These are phyloP conservation scores for Amesomyces nigricolor DNA, from an alignment of 2,329 filamentous ascomycete species.

Conservation along the genomic window DNA sequence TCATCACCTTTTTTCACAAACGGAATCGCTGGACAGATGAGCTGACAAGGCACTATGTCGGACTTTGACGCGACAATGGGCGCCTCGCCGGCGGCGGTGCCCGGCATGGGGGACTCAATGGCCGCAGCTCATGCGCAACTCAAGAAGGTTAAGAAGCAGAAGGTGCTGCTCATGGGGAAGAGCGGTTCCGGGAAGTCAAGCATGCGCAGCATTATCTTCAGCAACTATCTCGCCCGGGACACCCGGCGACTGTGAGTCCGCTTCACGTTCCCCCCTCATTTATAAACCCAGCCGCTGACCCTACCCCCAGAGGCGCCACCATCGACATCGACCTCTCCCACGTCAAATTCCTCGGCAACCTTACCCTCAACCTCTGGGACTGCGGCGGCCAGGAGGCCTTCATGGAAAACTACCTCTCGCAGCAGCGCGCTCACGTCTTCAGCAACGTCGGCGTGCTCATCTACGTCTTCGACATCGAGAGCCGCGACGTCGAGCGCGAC, in stretches of 20 bases:
- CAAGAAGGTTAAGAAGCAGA: slow-evolving; percentile 75
- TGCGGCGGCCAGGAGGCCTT: slow-evolving; percentile 98
- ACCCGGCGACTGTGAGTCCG: slow-evolving; percentile 66
- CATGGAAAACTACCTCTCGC: slow-evolving; percentile 95
- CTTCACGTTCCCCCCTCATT: not conserved
- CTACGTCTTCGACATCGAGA: slow-evolving; percentile 99
- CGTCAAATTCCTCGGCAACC: slow-evolving; percentile 96
- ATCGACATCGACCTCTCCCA: slow-evolving; percentile 98
- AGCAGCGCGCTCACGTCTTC: slow-evolving; percentile 94
- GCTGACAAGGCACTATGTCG: slow-evolving; percentile 19
- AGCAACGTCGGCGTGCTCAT: slow-evolving; percentile 94
- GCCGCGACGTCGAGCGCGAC: slow-evolving; percentile 87
- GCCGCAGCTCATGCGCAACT: slow-evolving; percentile 28
- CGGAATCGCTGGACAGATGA: slow-evolving; percentile 7
- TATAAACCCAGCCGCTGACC: not conserved
- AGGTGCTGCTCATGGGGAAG: slow-evolving; percentile 88
- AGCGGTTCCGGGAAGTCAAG: slow-evolving; percentile 96
- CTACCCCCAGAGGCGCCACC: slow-evolving; percentile 63
- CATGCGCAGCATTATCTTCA: slow-evolving; percentile 98
- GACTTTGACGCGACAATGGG: slow-evolving; percentile 17
- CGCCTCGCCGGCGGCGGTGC: slow-evolving; percentile 6
- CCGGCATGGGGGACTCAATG: not conserved
- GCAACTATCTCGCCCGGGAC: slow-evolving; percentile 96
- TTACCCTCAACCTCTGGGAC: slow-evolving; percentile 97
- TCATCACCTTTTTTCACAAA: not conserved